Base-by-base conservation (phyloP, 2,329 filamentous ascomycete genomes). In the Sclerotinia subarctica region DNA sequence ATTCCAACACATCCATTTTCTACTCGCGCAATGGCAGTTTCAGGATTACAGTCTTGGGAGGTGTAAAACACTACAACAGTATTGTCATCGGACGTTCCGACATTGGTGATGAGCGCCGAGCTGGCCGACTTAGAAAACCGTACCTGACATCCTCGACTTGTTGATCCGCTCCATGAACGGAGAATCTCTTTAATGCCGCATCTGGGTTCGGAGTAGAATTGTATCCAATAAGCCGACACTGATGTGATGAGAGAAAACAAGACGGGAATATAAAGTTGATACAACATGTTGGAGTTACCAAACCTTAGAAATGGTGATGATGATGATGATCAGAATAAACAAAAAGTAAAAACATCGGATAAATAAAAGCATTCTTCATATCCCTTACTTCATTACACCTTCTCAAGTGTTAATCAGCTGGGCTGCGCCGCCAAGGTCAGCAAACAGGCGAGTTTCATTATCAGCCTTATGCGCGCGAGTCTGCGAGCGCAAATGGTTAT, bases 1-100 rank as follows among this genome's bases (percentile, higher is more conserved):
- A 65, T 21, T 3, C 5, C 19, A 35, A 26, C 44, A 58, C 63
- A 58, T 32, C 63, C 63, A 49, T 32, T 35, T 56, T 65, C 63
- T 32, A 65, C 63, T 35, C 63, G 51, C 7, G 26, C 52, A 17
- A 65, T 65, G 52, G 63, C 63, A 57, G 19, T 58, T 35, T 65
- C 53, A 11, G 63, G 63, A 26, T 58, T 38, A 10, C 63, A 58
- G 44, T 58, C 53, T 19, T 35, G 38, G 8, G 63, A 58, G 10
- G 63, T 35, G 19, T 65, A 65, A 21, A 65, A 58, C 3, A 58
- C 63, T 8, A 65, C 63, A 7, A 65, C 63, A 1, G 52, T 58
- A 15, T 65, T 65, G 2, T 58, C 63, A 47, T 65, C 63, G 7
- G 63, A 47, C 7, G 52, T 46, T 7, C 63, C 63, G 10, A 26